These are phyloP conservation scores for Melaleuca alternifolia DNA, from an alignment of 345 rosid genomes.

Conservation along the genomic window DNA sequence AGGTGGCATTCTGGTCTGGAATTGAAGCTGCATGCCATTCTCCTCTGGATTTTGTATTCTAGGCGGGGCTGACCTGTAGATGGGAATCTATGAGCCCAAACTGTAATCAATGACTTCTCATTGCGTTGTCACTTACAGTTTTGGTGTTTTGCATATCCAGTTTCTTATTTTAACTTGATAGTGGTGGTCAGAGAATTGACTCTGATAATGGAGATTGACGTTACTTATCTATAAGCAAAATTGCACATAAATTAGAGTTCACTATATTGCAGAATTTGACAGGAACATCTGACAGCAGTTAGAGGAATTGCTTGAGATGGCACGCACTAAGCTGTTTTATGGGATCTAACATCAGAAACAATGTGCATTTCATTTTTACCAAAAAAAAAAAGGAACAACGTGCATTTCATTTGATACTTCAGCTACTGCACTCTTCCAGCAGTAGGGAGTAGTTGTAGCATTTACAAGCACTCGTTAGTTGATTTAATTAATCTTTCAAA, in stretches of 20 bases:
- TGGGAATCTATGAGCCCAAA: not conserved
- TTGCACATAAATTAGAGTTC: not conserved
- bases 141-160: not conserved
- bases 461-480: not conserved
- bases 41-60: slow-evolving; percentile 56
- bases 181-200: not conserved
- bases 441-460: not conserved
- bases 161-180: not conserved
- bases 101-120: not conserved
- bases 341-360: not conserved
- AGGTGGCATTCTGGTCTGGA: slow-evolving; percentile 81
- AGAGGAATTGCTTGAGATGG: not conserved
- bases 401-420: not conserved
- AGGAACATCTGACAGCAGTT: not conserved
- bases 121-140: not conserved
- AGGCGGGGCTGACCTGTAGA: slow-evolving; percentile 45
- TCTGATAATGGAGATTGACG: not conserved
- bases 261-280: not conserved
- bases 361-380: not conserved
- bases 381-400: not conserved
- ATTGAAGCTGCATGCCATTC: slow-evolving; percentile 56
- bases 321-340: not conserved
- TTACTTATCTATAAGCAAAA: not conserved
- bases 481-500: not conserved
- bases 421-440: not conserved